Percentiles rank a stretch among this genome's conserved stretches.
Conservation (phyloP, 192 early-diverging fungal genomes). For the Entrophospora sp. region DNA sequence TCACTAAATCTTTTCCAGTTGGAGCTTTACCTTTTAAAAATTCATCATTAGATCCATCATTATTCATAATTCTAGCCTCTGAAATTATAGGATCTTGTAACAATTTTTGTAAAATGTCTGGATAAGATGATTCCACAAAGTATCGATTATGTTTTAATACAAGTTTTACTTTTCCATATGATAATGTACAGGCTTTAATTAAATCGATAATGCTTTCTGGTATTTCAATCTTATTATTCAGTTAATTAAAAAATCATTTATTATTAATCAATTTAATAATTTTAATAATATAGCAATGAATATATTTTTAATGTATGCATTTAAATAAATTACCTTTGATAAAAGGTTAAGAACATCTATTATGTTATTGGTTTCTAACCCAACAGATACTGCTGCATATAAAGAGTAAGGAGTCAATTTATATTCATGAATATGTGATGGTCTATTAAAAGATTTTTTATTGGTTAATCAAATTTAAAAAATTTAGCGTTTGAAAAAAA, state of each 20-base stretch:
- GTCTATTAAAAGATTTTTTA: constrained; percentile 29
- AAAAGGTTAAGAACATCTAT: constrained; percentile 83
- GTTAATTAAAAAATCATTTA: no score
- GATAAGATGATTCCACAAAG: constrained; percentile 85
- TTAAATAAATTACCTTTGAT: constrained; percentile 54
- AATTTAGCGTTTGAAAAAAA: neutral
- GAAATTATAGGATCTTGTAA: constrained; percentile 69
- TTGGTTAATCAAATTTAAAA: neutral
- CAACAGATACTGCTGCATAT: constrained; percentile 97
- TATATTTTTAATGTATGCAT: neutral
- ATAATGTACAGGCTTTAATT: constrained; percentile 73
- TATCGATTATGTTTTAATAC: constrained; percentile 92
- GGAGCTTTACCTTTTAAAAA: constrained; percentile 52
- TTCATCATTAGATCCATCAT: constrained; percentile 27
- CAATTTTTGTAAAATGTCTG: constrained; percentile 70
- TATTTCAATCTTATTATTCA: constrained; percentile 12
- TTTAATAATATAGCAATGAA: neutral
- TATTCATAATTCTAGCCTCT: constrained; percentile 44
- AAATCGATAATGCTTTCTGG: constrained; percentile 66
- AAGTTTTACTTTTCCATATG: constrained; percentile 94
- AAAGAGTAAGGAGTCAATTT: constrained; percentile 89
- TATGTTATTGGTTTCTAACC: constrained; percentile 84
- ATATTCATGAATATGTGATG: constrained; percentile 84
- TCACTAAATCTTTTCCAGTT: constrained; percentile 54
- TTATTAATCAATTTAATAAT: neutral